These are phyloP conservation scores for Diaporthe humulicola DNA, from an alignment of 2,329 filamentous ascomycete genomes.

Conservation along the genomic window DNA sequence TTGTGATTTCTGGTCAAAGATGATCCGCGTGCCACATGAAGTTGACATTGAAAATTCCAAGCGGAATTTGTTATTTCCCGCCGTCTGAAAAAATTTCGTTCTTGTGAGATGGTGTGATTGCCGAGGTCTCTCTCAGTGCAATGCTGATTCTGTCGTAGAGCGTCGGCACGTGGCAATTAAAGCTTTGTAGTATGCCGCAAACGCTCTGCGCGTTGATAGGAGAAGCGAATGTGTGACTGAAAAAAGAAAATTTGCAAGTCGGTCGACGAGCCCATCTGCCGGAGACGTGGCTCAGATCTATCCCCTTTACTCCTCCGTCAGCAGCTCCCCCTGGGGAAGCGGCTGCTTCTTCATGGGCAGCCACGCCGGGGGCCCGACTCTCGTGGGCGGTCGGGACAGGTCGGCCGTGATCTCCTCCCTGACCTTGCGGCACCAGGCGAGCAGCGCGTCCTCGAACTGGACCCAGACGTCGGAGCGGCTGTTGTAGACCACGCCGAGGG, in stretches of 20 bases:
- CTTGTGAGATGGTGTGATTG: slow-evolving; percentile 6
- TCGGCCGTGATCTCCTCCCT: slow-evolving; percentile 87
- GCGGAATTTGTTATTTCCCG: slow-evolving; percentile 12
- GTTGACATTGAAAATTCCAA: slow-evolving; percentile 29
- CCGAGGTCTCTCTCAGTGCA: slow-evolving; percentile 7
- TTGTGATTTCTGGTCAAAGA: slow-evolving; percentile 16
- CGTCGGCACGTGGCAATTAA: slow-evolving; percentile 34
- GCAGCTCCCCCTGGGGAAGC: slow-evolving; percentile 23
- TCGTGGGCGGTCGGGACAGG: slow-evolving; percentile 37
- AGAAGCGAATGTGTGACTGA: slow-evolving; percentile 19
- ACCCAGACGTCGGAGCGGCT: slow-evolving; percentile 78
- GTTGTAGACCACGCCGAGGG: slow-evolving; percentile 87
- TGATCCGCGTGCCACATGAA: slow-evolving; percentile 31
- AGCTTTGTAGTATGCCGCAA: slow-evolving; percentile 31
- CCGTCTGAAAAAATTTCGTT: slow-evolving; percentile 13
- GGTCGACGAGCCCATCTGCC: slow-evolving; percentile 16
- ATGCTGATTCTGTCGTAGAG: slow-evolving; percentile 19
- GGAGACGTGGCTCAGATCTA: not conserved
- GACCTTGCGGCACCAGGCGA: slow-evolving; percentile 86
- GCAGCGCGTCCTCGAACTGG: slow-evolving; percentile 85
- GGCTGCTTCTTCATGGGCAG: slow-evolving; percentile 33
- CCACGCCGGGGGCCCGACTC: slow-evolving; percentile 38
- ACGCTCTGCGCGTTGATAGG: slow-evolving; percentile 15
- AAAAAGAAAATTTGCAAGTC: not conserved
- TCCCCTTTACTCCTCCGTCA: slow-evolving; percentile 34